Evolutionary conservation across 768 basidiomycete genomes (phyloP), one percentile per base, ranked within the genome.

Genomic region (Termitomyces sp.): DNA sequence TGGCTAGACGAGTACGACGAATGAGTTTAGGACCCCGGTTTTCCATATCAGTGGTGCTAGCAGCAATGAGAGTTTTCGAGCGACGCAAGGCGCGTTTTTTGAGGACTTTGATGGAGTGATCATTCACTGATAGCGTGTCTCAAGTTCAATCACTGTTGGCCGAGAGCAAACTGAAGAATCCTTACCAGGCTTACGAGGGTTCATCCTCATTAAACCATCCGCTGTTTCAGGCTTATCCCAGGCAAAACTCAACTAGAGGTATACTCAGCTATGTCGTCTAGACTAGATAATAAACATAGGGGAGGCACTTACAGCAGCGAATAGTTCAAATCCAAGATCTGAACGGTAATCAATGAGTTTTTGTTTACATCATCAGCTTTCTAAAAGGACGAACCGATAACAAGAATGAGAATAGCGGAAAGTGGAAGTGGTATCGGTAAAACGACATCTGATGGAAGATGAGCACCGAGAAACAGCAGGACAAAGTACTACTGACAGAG

Each of bases 251-350:
- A 87, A 72, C 82, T 84, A 19, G 28, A 17, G 19, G 34, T 9
- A 12, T 42, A n/a, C 35, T 50, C 24, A 32, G 11, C 17, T 2
- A 14, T 15, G 10, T 30, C 4, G 21, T 19, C 26, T 14, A 32
- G 14, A 19, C 21, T 22, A 19, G 17, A 35, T 12, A 17, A 14
- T 21, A 51, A 37, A 26, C 28, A 35, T 14, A 7, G 11, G 2
- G 19, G 56, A 28, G 24, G 21, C 24, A 64, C 82, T 60, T 70
- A 84, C 84, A 55, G 83, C 85, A 52, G 84, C 78, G 38, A 81
- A 79, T 12, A 87, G 74, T 65, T 87, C 85, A 57, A 86, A 87
- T 5, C 84, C 84, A 57, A 87, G 83, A 76, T 87, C 85, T 87
- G 58, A 12, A 14, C 4, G 2, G 17, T 34, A 15, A 45, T 17